Evolutionary conservation across 352 stramenopile species (phyloP).

Genomic region (Globisporangium paroecandrum): DNA sequence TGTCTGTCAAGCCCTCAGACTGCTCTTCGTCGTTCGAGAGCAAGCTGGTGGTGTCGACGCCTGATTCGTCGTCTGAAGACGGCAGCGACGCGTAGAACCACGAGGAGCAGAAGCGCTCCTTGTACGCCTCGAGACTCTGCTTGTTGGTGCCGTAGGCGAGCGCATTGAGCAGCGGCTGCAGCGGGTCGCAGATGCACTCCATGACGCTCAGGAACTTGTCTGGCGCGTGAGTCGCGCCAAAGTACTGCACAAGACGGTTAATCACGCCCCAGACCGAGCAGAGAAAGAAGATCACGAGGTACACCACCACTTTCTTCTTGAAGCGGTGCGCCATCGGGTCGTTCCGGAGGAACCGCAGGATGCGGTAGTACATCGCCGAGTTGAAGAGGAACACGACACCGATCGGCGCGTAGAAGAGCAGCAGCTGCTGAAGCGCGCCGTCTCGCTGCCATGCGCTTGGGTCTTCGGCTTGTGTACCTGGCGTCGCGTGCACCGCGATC

Average conservation of each 20-base stretch:
- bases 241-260: slow-evolving; percentile 66
- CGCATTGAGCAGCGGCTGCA: slow-evolving; percentile 68
- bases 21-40: slow-evolving; percentile 27
- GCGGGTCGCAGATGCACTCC: slow-evolving; percentile 68
- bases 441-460: slow-evolving; percentile 34
- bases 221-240: slow-evolving; percentile 37
- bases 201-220: slow-evolving; percentile 56
- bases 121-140: slow-evolving; percentile 66
- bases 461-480: slow-evolving; percentile 17
- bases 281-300: slow-evolving; percentile 66
- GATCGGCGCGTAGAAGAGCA: slow-evolving; percentile 70
- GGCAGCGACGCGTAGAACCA: slow-evolving; percentile 64
- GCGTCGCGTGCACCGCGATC: slow-evolving; percentile 50
- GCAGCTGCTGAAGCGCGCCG: slow-evolving; percentile 54
- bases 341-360: slow-evolving; percentile 55
- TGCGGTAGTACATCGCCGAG: slow-evolving; percentile 47
- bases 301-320: slow-evolving; percentile 54
- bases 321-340: slow-evolving; percentile 67
- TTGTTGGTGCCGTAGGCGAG: slow-evolving; percentile 73
- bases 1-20: neutral
- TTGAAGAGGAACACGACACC: slow-evolving; percentile 70
- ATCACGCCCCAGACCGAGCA: slow-evolving; percentile 72
- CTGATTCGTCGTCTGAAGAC: slow-evolving; percentile 63
- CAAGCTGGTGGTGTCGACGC: slow-evolving; percentile 42
- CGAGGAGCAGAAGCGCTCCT: slow-evolving; percentile 55